A percentile compares a stretch with the other conserved stretches of the same genome.
phyloP scores from a whole-genome alignment of 371 early-diverging fungal species.

The Nematocida major region DNA sequence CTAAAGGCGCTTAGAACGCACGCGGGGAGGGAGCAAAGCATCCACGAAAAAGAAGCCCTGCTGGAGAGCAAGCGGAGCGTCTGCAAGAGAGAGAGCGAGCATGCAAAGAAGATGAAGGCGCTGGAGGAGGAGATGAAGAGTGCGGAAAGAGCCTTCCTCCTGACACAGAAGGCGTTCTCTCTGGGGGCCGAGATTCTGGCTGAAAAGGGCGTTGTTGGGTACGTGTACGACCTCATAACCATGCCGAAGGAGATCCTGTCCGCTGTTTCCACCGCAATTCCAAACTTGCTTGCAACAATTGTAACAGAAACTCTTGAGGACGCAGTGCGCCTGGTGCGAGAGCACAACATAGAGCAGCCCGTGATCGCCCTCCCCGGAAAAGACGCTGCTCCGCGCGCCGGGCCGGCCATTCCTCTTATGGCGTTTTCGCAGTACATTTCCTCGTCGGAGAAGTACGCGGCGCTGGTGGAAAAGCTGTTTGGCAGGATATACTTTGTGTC shows the following conservation, averaged over 20 bases:
- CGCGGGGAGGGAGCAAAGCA: background rate
- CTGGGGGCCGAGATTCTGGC: slow-evolving; percentile 50
- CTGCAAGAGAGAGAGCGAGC: slow-evolving; percentile 80
- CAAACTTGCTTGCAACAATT: slow-evolving; percentile 77
- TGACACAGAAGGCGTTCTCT: slow-evolving; percentile 42
- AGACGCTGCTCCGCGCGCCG: background rate
- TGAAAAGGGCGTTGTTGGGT: slow-evolving; percentile 66
- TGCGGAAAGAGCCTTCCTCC: slow-evolving; percentile 27
- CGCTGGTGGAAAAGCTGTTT: slow-evolving; percentile 51
- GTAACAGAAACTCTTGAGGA: slow-evolving; percentile 87
- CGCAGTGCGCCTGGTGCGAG: slow-evolving; percentile 72
- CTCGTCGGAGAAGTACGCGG: slow-evolving; percentile 45
- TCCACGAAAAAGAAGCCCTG: slow-evolving; percentile 66
- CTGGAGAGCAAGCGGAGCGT: slow-evolving; percentile 73
- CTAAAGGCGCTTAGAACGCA: slow-evolving; percentile 1
- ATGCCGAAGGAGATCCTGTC: slow-evolving; percentile 55
- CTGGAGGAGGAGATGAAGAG: slow-evolving; percentile 37
- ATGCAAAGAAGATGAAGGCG: slow-evolving; percentile 66
- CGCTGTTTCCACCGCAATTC: slow-evolving; percentile 58
- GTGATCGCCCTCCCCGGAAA: slow-evolving; percentile 78
- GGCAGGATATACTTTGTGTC: slow-evolving; percentile 50
- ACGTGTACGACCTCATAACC: slow-evolving; percentile 60
- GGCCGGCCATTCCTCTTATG: slow-evolving; percentile 25
- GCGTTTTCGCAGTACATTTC: slow-evolving; percentile 36
- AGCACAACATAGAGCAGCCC: slow-evolving; percentile 79